Evolutionary conservation across 768 basidiomycete species (phyloP).

Genomic region (Pseudohyphozyma bogoriensis): DNA sequence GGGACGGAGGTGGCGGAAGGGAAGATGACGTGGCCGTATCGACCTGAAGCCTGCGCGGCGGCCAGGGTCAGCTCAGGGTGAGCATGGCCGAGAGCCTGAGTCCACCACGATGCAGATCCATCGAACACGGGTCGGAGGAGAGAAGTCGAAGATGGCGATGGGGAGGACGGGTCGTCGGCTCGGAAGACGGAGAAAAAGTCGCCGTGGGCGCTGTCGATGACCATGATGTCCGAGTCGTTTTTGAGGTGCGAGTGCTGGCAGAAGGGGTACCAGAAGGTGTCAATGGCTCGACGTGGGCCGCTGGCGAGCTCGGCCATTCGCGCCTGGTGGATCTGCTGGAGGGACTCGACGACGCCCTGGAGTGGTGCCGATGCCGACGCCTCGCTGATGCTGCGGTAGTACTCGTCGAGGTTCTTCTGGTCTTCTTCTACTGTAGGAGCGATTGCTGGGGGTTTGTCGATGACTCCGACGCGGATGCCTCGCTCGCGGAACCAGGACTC

Average conservation of each 20-base stretch:
- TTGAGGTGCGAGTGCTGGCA: slow-evolving; percentile 74
- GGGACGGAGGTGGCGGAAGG: slow-evolving; percentile 79
- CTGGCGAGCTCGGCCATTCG: slow-evolving; percentile 64
- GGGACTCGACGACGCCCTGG: slow-evolving; percentile 44
- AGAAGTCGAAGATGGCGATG: slow-evolving; percentile 1
- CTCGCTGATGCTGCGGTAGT: slow-evolving; percentile 48
- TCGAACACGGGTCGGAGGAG: slow-evolving; percentile 55
- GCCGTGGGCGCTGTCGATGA: slow-evolving; percentile 78
- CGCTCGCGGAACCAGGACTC: slow-evolving; percentile 65
- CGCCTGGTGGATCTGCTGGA: slow-evolving; percentile 55
- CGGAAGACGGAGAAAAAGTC: slow-evolving; percentile 73
- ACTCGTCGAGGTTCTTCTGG: slow-evolving; percentile 50
- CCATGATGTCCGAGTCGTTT: slow-evolving; percentile 62
- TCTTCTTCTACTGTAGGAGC: slow-evolving; percentile 41
- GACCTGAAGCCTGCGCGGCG: slow-evolving; percentile 77
- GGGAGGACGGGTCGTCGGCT: slow-evolving; percentile 34
- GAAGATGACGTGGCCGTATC: slow-evolving; percentile 96
- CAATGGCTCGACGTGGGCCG: slow-evolving; percentile 65
- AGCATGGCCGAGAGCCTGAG: slow-evolving; percentile 79
- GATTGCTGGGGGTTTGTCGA: slow-evolving; percentile 36
- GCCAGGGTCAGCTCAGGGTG: slow-evolving; percentile 67
- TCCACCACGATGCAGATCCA: slow-evolving; percentile 98
- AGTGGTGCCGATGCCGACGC: slow-evolving; percentile 38
- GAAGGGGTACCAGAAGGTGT: slow-evolving; percentile 93
- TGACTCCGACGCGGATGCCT: slow-evolving; percentile 38